Conservation (phyloP, 805 yeast species). For the Saccharomycopsis lassenensis region DNA sequence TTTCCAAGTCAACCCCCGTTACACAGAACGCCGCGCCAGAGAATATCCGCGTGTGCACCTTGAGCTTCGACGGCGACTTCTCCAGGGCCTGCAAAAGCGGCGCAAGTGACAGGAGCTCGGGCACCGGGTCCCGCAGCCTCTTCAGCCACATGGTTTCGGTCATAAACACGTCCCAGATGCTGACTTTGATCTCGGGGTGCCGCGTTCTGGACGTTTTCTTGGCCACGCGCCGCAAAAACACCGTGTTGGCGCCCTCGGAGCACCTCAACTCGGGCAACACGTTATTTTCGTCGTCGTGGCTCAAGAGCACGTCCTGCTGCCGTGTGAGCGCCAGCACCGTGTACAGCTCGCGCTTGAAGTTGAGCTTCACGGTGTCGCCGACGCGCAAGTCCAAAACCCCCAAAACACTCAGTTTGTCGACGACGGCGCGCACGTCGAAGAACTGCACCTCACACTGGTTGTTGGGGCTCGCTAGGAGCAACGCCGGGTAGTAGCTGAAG, state of each 20-base stretch:
- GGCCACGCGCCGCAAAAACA: slow-evolving; percentile 27
- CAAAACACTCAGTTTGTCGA: slow-evolving; percentile 28
- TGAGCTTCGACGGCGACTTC: slow-evolving; percentile 14
- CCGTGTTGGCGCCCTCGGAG: slow-evolving; percentile 49
- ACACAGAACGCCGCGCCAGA: slow-evolving; percentile 18
- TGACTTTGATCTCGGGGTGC: slow-evolving; percentile 21
- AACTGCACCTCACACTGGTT: slow-evolving; percentile 28
- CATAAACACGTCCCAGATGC: slow-evolving; percentile 28
- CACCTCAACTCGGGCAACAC: slow-evolving; percentile 31
- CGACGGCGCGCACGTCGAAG: slow-evolving; percentile 28
- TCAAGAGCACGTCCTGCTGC: too few relatives aligned
- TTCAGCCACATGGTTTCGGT: slow-evolving; percentile 29
- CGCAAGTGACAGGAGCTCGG: too few relatives aligned
- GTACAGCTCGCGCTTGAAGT: slow-evolving; percentile 26
- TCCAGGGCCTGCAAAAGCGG: neutral
- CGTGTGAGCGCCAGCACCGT: slow-evolving; percentile 40
- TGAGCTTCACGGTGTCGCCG: slow-evolving; percentile 40
- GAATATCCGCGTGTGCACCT: slow-evolving; percentile 15
- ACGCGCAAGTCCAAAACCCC: slow-evolving; percentile 41
- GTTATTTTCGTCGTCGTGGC: too few relatives aligned
- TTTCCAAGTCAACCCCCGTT: slow-evolving; percentile 13
- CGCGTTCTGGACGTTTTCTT: slow-evolving; percentile 17
- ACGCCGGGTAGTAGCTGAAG: slow-evolving; percentile 42
- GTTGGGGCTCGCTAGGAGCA: slow-evolving; percentile 22
- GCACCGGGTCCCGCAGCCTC: too few relatives aligned